Conservation (phyloP, 2,329 filamentous ascomycete genomes). For the Trichoderma asperellum region DNA sequence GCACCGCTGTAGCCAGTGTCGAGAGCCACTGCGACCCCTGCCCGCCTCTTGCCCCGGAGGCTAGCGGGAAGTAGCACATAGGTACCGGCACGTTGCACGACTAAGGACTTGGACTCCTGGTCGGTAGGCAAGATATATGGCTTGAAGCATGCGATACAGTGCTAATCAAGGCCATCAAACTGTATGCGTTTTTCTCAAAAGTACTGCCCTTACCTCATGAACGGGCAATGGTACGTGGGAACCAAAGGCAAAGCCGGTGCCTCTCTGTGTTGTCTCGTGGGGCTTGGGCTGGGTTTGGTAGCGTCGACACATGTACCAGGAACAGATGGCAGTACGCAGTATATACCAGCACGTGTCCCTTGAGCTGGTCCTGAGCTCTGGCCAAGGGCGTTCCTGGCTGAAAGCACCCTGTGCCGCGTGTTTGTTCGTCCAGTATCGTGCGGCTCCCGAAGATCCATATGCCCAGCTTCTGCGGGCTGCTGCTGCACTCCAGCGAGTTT, state of each 20-base stretch:
- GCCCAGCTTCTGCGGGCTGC: constrained; percentile 3
- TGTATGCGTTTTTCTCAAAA: background rate
- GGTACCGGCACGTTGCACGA: background rate
- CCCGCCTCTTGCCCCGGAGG: background rate
- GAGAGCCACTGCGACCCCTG: background rate
- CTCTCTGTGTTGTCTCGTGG: background rate
- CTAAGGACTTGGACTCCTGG: background rate
- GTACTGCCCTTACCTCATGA: too few species aligned
- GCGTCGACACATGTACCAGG: background rate
- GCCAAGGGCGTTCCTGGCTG: background rate
- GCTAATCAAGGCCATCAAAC: background rate
- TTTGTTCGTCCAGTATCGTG: constrained; percentile 1
- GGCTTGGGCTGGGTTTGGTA: background rate
- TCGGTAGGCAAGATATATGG: background rate
- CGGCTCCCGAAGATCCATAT: background rate
- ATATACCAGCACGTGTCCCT: background rate
- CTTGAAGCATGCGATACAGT: background rate
- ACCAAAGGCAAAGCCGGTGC: too few species aligned
- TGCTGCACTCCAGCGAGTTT: constrained; percentile 14
- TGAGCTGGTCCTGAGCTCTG: background rate
- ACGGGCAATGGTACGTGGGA: too few species aligned
- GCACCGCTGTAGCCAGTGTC: background rate
- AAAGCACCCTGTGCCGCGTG: background rate
- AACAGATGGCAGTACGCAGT: background rate
- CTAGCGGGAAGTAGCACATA: background rate